phyloP scores from a whole-genome alignment of 768 basidiomycete species.

The Clavulina sp. region DNA sequence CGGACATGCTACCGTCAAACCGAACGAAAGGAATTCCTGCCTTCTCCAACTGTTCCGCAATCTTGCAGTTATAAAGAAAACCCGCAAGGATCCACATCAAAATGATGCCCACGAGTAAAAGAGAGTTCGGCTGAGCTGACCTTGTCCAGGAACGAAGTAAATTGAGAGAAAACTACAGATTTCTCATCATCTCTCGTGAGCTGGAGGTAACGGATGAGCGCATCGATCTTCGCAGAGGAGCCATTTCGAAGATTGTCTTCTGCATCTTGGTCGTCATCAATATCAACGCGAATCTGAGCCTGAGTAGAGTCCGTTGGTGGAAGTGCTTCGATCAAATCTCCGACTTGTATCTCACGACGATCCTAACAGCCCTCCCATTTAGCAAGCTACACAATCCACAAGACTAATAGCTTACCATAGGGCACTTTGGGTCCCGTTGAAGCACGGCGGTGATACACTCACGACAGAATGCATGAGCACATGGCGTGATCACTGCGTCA shows the following conservation, averaged over 20 bases:
- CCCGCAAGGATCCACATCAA: neutral
- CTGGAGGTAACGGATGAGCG: constrained; percentile 52
- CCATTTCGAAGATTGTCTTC: constrained; percentile 27
- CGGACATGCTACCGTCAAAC: constrained; percentile 80
- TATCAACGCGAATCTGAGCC: constrained; percentile 21
- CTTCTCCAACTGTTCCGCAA: constrained; percentile 28
- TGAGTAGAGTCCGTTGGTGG: constrained; percentile 57
- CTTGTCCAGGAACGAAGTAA: constrained; percentile 71
- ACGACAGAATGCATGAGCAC: constrained; percentile 55
- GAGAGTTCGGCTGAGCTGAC: constrained; percentile 26
- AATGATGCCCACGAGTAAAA: neutral
- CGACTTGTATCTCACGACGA: constrained; percentile 38
- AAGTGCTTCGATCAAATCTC: constrained; percentile 43
- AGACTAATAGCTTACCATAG: constrained; percentile 40
- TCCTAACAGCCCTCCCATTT: constrained; percentile 30
- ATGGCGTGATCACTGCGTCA: constrained; percentile 56
- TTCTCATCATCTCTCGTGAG: constrained; percentile 56
- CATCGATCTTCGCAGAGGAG: constrained; percentile 74
- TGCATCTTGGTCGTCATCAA: constrained; percentile 21
- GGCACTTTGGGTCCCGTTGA: constrained; percentile 55
- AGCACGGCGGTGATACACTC: constrained; percentile 33
- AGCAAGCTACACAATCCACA: neutral
- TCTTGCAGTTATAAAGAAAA: constrained; percentile 33
- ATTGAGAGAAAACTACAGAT: constrained; percentile 78
- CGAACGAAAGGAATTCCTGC: constrained; percentile 49